Percentiles rank a stretch among this genome's conserved stretches.
Evolutionary conservation across 352 stramenopile species (phyloP).

Genomic region (Globisporangium irregulare): DNA sequence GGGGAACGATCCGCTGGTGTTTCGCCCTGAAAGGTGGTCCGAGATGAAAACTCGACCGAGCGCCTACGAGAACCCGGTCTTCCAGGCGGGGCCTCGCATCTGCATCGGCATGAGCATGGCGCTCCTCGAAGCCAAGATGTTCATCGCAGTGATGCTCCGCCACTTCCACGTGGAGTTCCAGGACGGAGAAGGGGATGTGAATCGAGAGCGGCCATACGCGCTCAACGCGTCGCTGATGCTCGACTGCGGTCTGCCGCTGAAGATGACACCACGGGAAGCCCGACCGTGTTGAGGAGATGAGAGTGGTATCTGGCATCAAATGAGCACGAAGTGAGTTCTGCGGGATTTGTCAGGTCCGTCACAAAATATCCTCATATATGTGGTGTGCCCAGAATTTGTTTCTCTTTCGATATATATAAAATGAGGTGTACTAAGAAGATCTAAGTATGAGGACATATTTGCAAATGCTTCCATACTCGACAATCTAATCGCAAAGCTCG

Average conservation of each 20-base stretch:
- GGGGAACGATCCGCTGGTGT: slow-evolving; percentile 18
- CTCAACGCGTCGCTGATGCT: slow-evolving; percentile 58
- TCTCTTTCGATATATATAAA: not conserved
- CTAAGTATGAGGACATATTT: no score
- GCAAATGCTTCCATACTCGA: no score
- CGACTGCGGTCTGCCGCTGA: slow-evolving; percentile 39
- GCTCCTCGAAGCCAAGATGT: slow-evolving; percentile 60
- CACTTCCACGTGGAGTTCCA: slow-evolving; percentile 45
- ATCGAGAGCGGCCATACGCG: slow-evolving; percentile 37
- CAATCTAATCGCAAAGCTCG: no score
- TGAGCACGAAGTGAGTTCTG: not conserved
- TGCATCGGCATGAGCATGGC: slow-evolving; percentile 78
- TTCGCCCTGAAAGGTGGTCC: slow-evolving; percentile 14
- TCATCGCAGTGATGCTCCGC: slow-evolving; percentile 42
- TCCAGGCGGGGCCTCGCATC: slow-evolving; percentile 62
- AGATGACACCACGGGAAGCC: slow-evolving; percentile 28
- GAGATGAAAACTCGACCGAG: slow-evolving; percentile 32
- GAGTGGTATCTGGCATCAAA: not conserved
- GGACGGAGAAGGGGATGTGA: slow-evolving; percentile 23
- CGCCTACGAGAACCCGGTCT: slow-evolving; percentile 71
- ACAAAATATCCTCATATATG: not conserved
- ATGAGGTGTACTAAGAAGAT: no score
- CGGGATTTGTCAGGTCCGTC: not conserved
- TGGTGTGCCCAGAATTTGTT: not conserved
- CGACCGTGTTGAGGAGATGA: not conserved